Evolutionary conservation across 2,329 filamentous ascomycete genomes (phyloP).

Genomic region (Calonectria ilicicola): DNA sequence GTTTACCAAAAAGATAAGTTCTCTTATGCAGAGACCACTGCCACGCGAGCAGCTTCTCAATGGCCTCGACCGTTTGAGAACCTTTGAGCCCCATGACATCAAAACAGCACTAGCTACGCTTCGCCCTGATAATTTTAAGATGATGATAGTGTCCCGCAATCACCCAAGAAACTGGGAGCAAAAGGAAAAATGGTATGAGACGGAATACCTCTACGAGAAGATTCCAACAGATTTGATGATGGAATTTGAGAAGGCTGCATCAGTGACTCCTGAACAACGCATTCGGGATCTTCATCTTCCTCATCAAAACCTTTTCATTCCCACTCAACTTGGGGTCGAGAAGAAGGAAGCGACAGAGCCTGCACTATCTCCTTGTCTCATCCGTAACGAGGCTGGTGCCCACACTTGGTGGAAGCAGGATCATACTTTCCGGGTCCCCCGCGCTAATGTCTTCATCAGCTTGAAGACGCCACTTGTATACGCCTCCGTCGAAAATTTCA

Average conservation of each 20-base stretch:
- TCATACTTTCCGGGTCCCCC: conserved; percentile 97
- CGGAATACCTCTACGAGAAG: conserved; percentile 87
- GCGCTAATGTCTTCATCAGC: conserved; percentile 86
- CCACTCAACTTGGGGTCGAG: conserved; percentile 91
- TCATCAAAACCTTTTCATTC: conserved; percentile 95
- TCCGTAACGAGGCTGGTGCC: conserved; percentile 84
- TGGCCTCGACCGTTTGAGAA: conserved; percentile 79
- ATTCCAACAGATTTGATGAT: conserved; percentile 81
- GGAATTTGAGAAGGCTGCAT: conserved; percentile 74
- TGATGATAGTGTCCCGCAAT: conserved; percentile 85
- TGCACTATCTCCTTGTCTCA: conserved; percentile 79
- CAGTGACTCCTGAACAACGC: conserved; percentile 68
- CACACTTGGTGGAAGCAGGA: conserved; percentile 99
- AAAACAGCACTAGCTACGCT: conserved; percentile 78
- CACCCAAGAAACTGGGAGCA: conserved; percentile 86
- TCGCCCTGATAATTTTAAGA: conserved; percentile 88
- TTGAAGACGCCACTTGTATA: conserved; percentile 84
- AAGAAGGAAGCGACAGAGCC: conserved; percentile 90
- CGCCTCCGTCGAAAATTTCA: conserved; percentile 80
- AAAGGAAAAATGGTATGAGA: conserved; percentile 98
- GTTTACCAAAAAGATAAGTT: conserved; percentile 87
- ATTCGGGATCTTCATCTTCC: conserved; percentile 84
- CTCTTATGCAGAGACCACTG: conserved; percentile 91
- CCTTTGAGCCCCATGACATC: conserved; percentile 85
- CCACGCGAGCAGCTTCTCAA: conserved; percentile 91